Evolutionary conservation across 163 green algal species (phyloP).

Genomic region (Scenedesmus sp.): DNA sequence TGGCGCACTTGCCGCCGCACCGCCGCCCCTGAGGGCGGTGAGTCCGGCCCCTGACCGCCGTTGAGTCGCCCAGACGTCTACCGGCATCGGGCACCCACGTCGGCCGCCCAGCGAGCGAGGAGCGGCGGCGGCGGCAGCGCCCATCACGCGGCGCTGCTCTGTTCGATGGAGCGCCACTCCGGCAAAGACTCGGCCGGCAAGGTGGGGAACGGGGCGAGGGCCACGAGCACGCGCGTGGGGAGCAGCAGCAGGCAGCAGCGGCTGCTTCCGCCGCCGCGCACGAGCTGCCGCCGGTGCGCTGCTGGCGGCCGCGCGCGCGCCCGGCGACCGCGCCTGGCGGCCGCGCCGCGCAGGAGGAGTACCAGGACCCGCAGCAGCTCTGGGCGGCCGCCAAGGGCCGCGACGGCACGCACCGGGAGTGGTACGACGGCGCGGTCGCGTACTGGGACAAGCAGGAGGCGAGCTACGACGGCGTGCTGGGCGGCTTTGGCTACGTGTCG

Average conservation of each 20-base stretch:
- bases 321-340: neutral
- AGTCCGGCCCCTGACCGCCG: no score
- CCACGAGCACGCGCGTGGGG: neutral
- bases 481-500: conserved; percentile 82
- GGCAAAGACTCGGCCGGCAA: conserved; percentile 24
- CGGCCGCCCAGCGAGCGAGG: no score
- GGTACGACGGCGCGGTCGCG: conserved; percentile 69
- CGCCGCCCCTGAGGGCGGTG: no score
- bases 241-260: neutral
- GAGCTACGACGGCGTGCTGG: conserved; percentile 85
- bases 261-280: neutral
- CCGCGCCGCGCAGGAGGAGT: conserved; percentile 35
- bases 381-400: conserved; percentile 57
- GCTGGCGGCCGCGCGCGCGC: neutral
- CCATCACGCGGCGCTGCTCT: no score
- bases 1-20: no score
- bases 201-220: neutral
- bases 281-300: neutral
- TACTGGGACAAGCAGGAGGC: conserved; percentile 90
- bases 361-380: conserved; percentile 57
- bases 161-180: no score
- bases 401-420: conserved; percentile 58
- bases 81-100: no score
- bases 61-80: no score
- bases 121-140: no score